A percentile compares a stretch with the other conserved stretches of the same genome.
Evolutionary conservation across 2,329 filamentous ascomycete species (phyloP).

Genomic region (Emericellopsis cladophorae): DNA sequence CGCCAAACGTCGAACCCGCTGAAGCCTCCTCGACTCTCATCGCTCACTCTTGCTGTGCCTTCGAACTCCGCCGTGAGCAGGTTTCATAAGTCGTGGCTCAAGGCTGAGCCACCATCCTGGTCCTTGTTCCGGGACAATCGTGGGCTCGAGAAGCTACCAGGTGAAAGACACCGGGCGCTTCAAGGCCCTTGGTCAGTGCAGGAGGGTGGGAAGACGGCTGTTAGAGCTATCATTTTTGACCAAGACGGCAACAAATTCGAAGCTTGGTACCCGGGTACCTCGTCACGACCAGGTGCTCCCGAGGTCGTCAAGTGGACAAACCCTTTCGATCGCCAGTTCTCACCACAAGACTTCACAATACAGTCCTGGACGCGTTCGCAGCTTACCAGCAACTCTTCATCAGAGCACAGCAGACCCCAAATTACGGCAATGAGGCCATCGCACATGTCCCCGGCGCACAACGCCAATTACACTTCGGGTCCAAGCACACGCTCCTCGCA

Average conservation of each 20-base stretch:
- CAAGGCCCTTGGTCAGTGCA: constrained; percentile 18
- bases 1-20: constrained; percentile 25
- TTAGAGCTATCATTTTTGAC: constrained; percentile 52
- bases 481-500: neutral
- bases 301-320: constrained; percentile 37
- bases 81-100: constrained; percentile 59
- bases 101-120: constrained; percentile 39
- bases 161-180: constrained; percentile 3
- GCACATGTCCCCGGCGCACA: no score
- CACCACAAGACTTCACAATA: neutral
- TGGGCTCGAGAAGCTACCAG: constrained; percentile 1
- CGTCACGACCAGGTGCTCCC: neutral
- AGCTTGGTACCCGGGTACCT: constrained; percentile 44
- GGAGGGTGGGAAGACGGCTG: constrained; percentile 4
- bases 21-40: constrained; percentile 25
- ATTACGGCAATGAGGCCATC: neutral
- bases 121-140: constrained; percentile 8
- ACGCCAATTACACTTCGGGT: neutral
- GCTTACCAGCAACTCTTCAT: neutral
- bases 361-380: neutral
- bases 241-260: constrained; percentile 78
- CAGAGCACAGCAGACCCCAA: neutral
- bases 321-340: neutral
- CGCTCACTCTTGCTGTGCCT: constrained; percentile 55
- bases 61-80: constrained; percentile 52